A percentile compares a stretch with the other conserved stretches of the same genome.
Evolutionary conservation across 306 rosid species (phyloP).

Genomic region (Mimosa pudica): DNA sequence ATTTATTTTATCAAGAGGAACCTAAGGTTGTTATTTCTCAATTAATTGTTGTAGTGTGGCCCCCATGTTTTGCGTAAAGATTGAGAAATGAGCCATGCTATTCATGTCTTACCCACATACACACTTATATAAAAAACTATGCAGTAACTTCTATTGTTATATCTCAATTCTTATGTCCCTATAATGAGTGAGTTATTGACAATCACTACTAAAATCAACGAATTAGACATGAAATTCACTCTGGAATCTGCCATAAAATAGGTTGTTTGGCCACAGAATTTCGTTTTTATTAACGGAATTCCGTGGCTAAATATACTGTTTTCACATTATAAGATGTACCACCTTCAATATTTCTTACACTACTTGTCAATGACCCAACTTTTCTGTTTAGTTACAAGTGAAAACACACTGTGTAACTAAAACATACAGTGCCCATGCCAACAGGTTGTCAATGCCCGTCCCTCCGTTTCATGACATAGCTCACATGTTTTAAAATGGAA

Average conservation of each 20-base stretch:
- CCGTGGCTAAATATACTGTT: no score
- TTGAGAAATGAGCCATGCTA: neutral
- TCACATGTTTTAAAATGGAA: neutral
- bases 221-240: no score
- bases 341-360: constrained; percentile 12
- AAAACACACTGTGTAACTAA: constrained; percentile 8
- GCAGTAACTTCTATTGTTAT: neutral
- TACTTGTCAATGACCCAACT: neutral
- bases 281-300: no score
- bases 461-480: constrained; percentile 3
- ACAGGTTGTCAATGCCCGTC: neutral
- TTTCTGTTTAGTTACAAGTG: neutral
- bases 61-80: neutral
- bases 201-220: neutral
- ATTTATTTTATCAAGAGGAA: neutral
- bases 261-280: no score
- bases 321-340: constrained; percentile 3
- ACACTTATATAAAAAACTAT: neutral
- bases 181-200: neutral
- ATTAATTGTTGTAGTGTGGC: neutral
- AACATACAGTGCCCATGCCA: neutral
- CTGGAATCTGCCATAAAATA: no score
- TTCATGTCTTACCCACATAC: neutral
- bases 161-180: neutral
- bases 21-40: neutral